phyloP scores from a whole-genome alignment of 345 rosid genomes.

The Syzygium jambos region DNA sequence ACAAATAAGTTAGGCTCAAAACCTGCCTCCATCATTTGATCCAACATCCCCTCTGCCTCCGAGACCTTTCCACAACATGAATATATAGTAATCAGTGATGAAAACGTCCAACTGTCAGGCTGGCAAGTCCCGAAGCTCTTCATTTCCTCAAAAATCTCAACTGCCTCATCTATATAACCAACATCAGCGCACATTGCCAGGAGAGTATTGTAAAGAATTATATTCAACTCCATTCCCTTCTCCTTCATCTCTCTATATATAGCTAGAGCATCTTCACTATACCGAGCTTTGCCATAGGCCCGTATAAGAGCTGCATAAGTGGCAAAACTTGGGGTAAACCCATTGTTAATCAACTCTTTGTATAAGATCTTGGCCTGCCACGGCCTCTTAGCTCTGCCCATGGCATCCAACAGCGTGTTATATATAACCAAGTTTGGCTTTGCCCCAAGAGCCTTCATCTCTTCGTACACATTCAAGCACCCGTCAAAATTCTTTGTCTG shows the following conservation, averaged over 20 bases:
- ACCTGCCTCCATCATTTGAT: constrained; percentile 74
- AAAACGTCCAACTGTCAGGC: constrained; percentile 95
- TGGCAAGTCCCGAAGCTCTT: constrained; percentile 41
- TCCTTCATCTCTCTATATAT: constrained; percentile 80
- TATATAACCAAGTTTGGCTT: constrained; percentile 60
- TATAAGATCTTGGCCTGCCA: constrained; percentile 75
- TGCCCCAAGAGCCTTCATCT: constrained; percentile 76
- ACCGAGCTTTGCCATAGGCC: constrained; percentile 78
- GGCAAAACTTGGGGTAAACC: constrained; percentile 46
- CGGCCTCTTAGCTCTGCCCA: constrained; percentile 97
- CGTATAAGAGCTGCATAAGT: constrained; percentile 69
- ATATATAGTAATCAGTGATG: constrained; percentile 71
- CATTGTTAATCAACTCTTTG: constrained; percentile 58
- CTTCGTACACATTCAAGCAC: constrained; percentile 88
- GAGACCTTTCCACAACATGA: constrained; percentile 70
- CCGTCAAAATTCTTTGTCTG: constrained; percentile 67
- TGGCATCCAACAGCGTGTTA: constrained; percentile 72
- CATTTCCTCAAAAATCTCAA: constrained; percentile 63
- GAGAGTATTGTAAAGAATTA: constrained; percentile 67
- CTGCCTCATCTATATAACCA: constrained; percentile 60
- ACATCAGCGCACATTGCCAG: constrained; percentile 89
- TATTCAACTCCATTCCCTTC: constrained; percentile 46
- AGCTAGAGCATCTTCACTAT: constrained; percentile 62
- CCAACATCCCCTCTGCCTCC: constrained; percentile 68
- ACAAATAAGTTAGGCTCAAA: constrained; percentile 76